Conservation (phyloP, 2,329 filamentous ascomycete genomes). For the Botrytis deweyae region DNA sequence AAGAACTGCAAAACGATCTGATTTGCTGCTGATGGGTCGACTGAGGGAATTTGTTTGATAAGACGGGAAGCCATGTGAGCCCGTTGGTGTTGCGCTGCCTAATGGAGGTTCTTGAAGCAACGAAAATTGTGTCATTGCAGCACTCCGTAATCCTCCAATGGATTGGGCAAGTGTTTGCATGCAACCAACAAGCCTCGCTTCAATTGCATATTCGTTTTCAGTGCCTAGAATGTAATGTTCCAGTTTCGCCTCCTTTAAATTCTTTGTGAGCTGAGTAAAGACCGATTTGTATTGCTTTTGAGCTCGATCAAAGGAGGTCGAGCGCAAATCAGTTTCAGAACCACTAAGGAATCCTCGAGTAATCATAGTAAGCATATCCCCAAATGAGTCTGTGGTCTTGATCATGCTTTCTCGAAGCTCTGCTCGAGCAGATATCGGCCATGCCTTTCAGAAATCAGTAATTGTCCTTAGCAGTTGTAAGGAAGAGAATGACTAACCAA, state of each 20-base stretch:
- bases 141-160: constrained; percentile 85
- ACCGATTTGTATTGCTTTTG: constrained; percentile 64
- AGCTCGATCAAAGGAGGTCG: constrained; percentile 62
- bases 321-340: constrained; percentile 72
- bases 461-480: too few species aligned
- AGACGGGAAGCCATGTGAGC: constrained; percentile 11
- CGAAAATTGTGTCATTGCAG: constrained; percentile 84
- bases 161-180: constrained; percentile 84
- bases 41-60: background rate
- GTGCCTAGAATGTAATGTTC: constrained; percentile 83
- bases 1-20: constrained; percentile 49
- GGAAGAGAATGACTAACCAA: constrained; percentile 51
- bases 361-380: constrained; percentile 78
- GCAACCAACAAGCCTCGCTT: constrained; percentile 77
- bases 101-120: constrained; percentile 63
- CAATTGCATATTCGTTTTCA: constrained; percentile 75
- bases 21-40: constrained; percentile 42
- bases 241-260: constrained; percentile 80
- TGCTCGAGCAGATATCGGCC: constrained; percentile 73
- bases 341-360: constrained; percentile 82
- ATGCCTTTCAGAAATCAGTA: constrained; percentile 11
- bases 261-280: constrained; percentile 70
- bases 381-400: constrained; percentile 70
- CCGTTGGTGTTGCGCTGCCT: constrained; percentile 26
- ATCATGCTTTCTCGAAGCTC: constrained; percentile 73